A percentile compares a stretch with the other conserved stretches of the same genome.
Conservation (phyloP, 225 moss, liverwort and hornwort species). For the Lunularia cruciata region DNA sequence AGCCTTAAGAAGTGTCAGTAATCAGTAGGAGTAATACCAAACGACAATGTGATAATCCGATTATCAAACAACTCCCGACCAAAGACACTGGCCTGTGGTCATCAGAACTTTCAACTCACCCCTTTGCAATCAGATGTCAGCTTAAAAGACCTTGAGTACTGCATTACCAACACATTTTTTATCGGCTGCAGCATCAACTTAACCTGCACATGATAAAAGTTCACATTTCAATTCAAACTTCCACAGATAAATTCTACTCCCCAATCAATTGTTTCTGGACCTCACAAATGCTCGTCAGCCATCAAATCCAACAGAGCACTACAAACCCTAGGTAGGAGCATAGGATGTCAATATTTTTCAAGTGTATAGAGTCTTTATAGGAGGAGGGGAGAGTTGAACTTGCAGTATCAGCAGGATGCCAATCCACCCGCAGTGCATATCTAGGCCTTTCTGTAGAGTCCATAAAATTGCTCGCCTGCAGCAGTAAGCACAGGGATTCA, state of each 20-base stretch:
- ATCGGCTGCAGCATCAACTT: constrained; percentile 62
- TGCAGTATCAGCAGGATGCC: constrained; percentile 72
- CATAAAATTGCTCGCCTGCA: constrained; percentile 22
- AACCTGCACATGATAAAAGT: constrained; percentile 51
- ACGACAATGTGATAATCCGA: too few relatives aligned
- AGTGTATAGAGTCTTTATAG: not conserved
- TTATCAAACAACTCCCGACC: too few relatives aligned
- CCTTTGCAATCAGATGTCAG: constrained; percentile 57
- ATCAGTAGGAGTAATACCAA: too few relatives aligned
- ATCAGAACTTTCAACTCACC: constrained; percentile 47
- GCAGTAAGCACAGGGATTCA: too few relatives aligned
- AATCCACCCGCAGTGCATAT: constrained; percentile 67
- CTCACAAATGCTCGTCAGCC: not conserved
- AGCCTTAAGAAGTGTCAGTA: too few relatives aligned
- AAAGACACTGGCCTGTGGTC: too few relatives aligned
- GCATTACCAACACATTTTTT: constrained; percentile 55
- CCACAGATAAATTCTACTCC: not conserved
- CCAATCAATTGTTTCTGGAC: not conserved
- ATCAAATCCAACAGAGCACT: not conserved
- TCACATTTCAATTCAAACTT: not conserved
- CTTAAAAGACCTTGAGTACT: constrained; percentile 66
- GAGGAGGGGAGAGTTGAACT: not conserved
- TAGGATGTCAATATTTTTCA: not conserved
- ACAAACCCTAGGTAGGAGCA: too few relatives aligned
- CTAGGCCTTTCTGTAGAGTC: constrained; percentile 39